Evolutionary conservation across 2,329 filamentous ascomycete genomes (phyloP).

Genomic region (Arthrobotrys iridis): DNA sequence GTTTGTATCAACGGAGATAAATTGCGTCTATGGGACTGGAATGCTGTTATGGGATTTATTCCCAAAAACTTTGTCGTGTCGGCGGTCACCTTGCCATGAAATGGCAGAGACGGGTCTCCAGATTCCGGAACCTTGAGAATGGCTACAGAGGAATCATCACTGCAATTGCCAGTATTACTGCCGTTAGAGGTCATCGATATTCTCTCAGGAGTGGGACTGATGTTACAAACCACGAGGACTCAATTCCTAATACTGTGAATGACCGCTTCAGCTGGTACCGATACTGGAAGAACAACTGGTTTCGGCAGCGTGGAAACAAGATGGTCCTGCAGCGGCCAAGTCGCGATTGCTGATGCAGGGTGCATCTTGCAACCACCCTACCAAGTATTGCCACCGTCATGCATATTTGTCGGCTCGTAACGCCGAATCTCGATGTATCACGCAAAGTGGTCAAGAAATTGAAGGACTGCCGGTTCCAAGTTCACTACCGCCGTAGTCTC

Average conservation of each 20-base stretch:
- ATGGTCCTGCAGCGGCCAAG: background rate
- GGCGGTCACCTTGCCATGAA: constrained; percentile 82
- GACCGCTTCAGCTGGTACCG: background rate
- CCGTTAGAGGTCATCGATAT: too few relatives aligned
- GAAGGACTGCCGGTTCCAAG: background rate
- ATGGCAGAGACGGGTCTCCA: constrained; percentile 70
- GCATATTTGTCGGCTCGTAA: background rate
- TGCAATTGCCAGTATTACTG: constrained; percentile 54
- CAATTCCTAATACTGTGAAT: constrained; percentile 71
- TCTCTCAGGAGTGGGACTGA: background rate
- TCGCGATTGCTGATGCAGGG: background rate
- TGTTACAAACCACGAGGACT: constrained; percentile 71
- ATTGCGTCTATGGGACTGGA: constrained; percentile 77
- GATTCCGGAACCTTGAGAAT: constrained; percentile 71
- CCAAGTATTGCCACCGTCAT: constrained; percentile 14
- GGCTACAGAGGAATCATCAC: constrained; percentile 93
- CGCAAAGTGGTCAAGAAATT: background rate
- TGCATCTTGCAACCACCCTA: constrained; percentile 21
- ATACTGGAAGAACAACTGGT: background rate
- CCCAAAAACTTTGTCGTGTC: constrained; percentile 79
- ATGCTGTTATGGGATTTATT: constrained; percentile 80
- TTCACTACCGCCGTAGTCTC: constrained; percentile 4
- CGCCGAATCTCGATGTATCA: background rate
- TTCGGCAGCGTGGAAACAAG: background rate
- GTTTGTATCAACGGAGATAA: constrained; percentile 75